phyloP scores from a whole-genome alignment of 2,329 filamentous ascomycete genomes.

The Arachnomyces sp. region DNA sequence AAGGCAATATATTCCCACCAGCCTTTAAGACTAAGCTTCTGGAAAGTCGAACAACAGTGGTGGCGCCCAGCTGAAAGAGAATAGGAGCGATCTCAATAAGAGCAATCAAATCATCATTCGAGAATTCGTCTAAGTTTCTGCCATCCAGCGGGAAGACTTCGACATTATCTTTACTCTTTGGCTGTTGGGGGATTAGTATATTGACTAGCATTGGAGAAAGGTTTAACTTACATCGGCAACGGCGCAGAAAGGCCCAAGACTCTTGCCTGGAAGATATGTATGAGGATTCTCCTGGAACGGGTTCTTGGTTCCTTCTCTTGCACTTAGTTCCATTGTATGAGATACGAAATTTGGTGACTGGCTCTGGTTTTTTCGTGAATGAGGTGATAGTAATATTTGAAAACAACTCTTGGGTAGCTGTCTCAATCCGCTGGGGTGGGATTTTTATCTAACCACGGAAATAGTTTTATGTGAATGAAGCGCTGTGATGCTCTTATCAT shows the following conservation, averaged over 20 bases:
- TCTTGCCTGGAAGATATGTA: too few relatives aligned
- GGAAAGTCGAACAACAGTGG: constrained; percentile 19
- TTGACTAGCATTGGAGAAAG: not conserved
- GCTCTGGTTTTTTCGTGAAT: too few relatives aligned
- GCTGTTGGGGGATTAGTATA: constrained; percentile 4
- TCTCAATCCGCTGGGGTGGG: too few relatives aligned
- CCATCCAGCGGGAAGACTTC: constrained; percentile 7
- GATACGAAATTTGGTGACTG: too few relatives aligned
- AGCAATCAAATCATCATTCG: constrained; percentile 4
- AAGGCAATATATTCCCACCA: constrained; percentile 15
- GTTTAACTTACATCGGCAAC: constrained; percentile 3
- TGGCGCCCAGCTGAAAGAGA: constrained; percentile 13
- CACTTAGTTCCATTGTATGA: too few relatives aligned
- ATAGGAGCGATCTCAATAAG: constrained; percentile 12
- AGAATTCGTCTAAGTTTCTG: constrained; percentile 3
- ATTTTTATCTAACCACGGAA: too few relatives aligned
- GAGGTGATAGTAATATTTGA: too few relatives aligned
- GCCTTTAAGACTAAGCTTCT: constrained; percentile 17
- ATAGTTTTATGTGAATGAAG: too few relatives aligned
- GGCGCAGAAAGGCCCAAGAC: constrained; percentile 1
- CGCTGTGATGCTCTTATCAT: too few relatives aligned
- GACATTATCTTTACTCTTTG: constrained; percentile 6
- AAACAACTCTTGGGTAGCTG: too few relatives aligned
- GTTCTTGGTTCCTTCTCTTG: too few relatives aligned
- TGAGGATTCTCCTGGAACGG: too few relatives aligned